Conservation (phyloP, 129 eudicot species). For the Glebionis coronaria region DNA sequence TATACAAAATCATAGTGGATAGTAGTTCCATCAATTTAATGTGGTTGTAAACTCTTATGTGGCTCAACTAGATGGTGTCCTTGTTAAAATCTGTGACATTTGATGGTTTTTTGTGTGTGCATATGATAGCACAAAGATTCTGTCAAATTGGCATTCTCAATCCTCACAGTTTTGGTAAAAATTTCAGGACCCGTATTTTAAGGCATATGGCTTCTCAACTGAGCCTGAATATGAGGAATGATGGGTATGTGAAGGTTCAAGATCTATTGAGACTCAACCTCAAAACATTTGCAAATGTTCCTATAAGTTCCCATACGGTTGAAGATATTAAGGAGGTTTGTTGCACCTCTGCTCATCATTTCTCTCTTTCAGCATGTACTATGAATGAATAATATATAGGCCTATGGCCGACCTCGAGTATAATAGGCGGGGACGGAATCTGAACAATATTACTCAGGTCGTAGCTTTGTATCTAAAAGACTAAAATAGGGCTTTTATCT, state of each 20-base stretch:
- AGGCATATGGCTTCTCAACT: constrained; percentile 83
- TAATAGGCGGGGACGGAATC: no score
- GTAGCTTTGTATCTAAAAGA: no score
- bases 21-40: background rate
- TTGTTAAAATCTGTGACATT: background rate
- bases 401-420: background rate
- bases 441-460: no score
- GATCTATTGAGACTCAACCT: constrained; percentile 71
- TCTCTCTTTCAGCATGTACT: background rate
- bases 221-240: constrained; percentile 72
- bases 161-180: background rate
- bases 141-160: background rate
- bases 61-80: background rate
- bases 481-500: no score
- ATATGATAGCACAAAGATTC: background rate
- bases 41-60: background rate
- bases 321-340: constrained; percentile 85
- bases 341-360: background rate
- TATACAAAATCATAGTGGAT: background rate
- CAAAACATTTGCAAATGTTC: constrained; percentile 71
- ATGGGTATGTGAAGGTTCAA: constrained; percentile 86
- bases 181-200: constrained; percentile 72
- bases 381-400: background rate
- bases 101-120: background rate
- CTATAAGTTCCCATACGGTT: constrained; percentile 61